These are phyloP conservation scores for Beauveria caledonica DNA, from an alignment of 2,329 filamentous ascomycete species.

Conservation along the genomic window DNA sequence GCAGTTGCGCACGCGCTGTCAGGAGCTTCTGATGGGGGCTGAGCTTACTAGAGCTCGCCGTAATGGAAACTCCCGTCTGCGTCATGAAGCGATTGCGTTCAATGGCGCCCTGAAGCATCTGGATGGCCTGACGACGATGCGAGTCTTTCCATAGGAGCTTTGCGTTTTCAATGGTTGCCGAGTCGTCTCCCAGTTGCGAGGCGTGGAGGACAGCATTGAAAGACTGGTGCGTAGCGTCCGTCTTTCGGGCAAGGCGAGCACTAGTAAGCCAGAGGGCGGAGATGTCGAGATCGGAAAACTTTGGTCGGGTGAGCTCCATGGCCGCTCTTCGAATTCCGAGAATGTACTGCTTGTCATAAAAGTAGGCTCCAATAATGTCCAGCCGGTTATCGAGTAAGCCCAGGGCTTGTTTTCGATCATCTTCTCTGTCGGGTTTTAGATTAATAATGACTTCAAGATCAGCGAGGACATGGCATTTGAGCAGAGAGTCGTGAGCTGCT, in stretches of 20 bases:
- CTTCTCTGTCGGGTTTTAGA: conserved; percentile 33
- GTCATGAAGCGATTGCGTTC: conserved; percentile 65
- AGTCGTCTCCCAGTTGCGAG: conserved; percentile 71
- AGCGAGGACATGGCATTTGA: conserved; percentile 78
- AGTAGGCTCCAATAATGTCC: conserved; percentile 81
- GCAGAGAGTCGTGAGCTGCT: conserved; percentile 73
- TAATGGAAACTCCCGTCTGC: conserved; percentile 25
- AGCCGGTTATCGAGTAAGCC: conserved; percentile 60
- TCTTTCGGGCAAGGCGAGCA: conserved; percentile 78
- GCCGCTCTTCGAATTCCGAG: conserved; percentile 77
- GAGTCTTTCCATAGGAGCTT: conserved; percentile 89
- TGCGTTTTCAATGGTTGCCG: conserved; percentile 89
- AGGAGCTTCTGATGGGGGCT: conserved; percentile 50
- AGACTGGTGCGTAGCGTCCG: conserved; percentile 73
- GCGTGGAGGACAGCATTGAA: conserved; percentile 93
- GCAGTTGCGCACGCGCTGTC: conserved; percentile 70
- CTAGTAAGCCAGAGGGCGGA: conserved; percentile 80
- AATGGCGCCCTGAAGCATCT: conserved; percentile 81
- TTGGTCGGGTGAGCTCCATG: conserved; percentile 65
- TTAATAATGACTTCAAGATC: conserved; percentile 74
- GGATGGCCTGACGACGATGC: conserved; percentile 89
- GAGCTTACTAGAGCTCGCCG: conserved; percentile 20
- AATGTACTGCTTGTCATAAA: conserved; percentile 88
- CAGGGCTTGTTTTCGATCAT: conserved; percentile 27
- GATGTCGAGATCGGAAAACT: conserved; percentile 64